Evolutionary conservation across 139 green algal species (phyloP).

Genomic region (Coelastrella sp.): DNA sequence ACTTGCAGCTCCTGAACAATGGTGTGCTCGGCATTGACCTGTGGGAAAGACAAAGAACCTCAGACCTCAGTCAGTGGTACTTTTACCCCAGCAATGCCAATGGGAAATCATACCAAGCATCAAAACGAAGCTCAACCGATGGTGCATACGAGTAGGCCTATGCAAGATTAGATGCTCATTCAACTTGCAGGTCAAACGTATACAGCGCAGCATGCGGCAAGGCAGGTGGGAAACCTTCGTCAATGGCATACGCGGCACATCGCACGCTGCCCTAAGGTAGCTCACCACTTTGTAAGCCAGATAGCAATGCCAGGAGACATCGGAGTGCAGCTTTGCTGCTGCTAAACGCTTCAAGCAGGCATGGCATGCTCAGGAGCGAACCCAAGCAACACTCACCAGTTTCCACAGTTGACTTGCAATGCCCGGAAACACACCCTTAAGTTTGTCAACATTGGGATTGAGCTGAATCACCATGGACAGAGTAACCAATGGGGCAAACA

Average conservation of each 20-base stretch:
- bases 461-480: slow-evolving; percentile 43
- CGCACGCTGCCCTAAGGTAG: too few species aligned
- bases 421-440: slow-evolving; percentile 12
- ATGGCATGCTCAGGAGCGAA: background rate
- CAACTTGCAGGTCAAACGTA: too few species aligned
- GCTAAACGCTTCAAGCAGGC: background rate
- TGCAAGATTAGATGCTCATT: too few species aligned
- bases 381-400: background rate
- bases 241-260: too few species aligned
- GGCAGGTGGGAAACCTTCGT: too few species aligned
- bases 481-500: slow-evolving; percentile 48
- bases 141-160: too few species aligned
- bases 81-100: background rate
- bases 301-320: too few species aligned
- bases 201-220: too few species aligned
- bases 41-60: background rate
- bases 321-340: background rate
- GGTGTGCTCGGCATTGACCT: slow-evolving; percentile 28
- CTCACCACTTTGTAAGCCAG: too few species aligned
- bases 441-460: slow-evolving; percentile 1
- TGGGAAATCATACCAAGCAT: background rate
- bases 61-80: background rate
- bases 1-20: slow-evolving; percentile 56
- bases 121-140: too few species aligned
- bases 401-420: slow-evolving; percentile 1